Base-by-base conservation (phyloP, 106 monocot species). In the Apostasia ramifera region DNA sequence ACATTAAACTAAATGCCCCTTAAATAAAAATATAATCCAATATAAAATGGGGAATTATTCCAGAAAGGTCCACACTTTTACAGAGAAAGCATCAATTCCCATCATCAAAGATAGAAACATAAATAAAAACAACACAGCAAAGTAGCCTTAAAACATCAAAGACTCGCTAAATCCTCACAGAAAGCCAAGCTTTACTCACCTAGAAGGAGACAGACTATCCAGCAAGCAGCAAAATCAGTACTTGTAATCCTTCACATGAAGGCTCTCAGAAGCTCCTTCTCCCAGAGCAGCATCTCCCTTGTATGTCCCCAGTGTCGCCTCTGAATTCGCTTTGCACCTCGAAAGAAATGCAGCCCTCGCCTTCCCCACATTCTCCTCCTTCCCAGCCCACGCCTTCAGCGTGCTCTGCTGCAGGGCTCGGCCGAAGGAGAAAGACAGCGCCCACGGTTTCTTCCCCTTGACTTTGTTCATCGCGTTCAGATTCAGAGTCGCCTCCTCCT, bases 171-270 rank as follows among this genome's bases (percentile, higher is more conserved):
- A 26, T 26, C 26, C 26, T 26, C 26, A 26, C 0, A 26, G 26
- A 26, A 26, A 26, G 26, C 26, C 26, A 26, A 26, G 26, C 26
- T 26, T 26, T 26, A 26, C 26, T 26, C 26, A 26, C 26, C 26
- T 26, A 26, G 0, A 26, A 26, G 26, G 26, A 26, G 26, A 26
- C 26, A 26, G 26, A 26, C 52, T 52, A 6, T 52, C 4, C 40
- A 61, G 61, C 6, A 64, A 5, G 3, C 5, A 9, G 0, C 14
- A 66, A 10, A 71, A 60, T 66, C 47, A 82, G 53, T 82, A 82
- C 58, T 74, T 82, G 77, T 77, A 82, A 44, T 70, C 77, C 74
- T 82, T 82, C 12, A 70, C 82, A 57, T 82, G 77, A 7, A 82
- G 82, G 69, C 78, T 83, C 67, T 79, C 78, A 0, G 78, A 71